phyloP scores from a whole-genome alignment of 257 asterid species.

The Nicotiana tabacum region DNA sequence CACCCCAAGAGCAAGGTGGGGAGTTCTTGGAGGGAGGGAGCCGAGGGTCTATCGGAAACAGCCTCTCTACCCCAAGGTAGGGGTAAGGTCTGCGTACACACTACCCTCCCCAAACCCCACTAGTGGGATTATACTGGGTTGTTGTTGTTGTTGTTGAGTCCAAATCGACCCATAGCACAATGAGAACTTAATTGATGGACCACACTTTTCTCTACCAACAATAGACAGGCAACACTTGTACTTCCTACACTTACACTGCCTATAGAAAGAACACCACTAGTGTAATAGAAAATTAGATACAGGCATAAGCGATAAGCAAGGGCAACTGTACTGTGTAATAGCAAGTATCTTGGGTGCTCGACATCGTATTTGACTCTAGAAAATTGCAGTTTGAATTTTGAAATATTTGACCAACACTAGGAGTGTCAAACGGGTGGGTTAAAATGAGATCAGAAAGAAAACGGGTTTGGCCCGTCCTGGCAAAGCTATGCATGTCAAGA shows the following conservation, averaged over 20 bases:
- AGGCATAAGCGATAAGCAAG: background rate
- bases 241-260: background rate
- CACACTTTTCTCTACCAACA: background rate
- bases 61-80: too few relatives aligned
- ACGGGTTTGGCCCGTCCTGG: background rate
- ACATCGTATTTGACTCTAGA: background rate
- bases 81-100: too few relatives aligned
- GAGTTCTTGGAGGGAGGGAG: too few relatives aligned
- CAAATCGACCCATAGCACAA: too few relatives aligned
- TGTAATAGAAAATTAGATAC: background rate
- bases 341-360: background rate
- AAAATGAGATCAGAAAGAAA: constrained; percentile 4
- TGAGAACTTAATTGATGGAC: background rate
- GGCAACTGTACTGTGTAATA: background rate
- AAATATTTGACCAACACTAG: background rate
- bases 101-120: too few relatives aligned
- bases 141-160: too few relatives aligned
- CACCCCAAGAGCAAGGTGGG: too few relatives aligned
- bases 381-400: background rate
- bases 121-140: too few relatives aligned
- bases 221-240: background rate
- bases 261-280: background rate
- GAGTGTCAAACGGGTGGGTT: background rate
- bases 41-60: too few relatives aligned
- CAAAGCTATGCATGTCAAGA: background rate